phyloP scores from a whole-genome alignment of 2,329 filamentous ascomycete species.

The Penicillium sp. region DNA sequence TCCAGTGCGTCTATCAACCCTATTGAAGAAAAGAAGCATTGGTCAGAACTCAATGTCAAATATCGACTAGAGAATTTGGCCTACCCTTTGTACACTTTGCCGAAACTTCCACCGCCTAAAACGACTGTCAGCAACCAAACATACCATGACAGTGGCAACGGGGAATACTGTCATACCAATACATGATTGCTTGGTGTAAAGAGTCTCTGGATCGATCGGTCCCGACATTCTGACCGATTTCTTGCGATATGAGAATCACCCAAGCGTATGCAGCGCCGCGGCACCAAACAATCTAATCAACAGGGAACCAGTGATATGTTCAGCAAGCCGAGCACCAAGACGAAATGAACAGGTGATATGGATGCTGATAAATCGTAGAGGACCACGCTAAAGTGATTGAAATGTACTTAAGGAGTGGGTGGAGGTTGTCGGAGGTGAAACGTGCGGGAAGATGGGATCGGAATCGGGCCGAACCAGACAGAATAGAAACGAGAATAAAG shows the following conservation, averaged over 20 bases:
- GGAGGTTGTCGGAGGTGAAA: no score
- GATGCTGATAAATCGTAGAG: no score
- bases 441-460: no score
- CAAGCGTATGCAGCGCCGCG: not conserved
- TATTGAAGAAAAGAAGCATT: conserved; percentile 37
- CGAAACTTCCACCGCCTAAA: conserved; percentile 91
- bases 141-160: not conserved
- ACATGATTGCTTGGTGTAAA: conserved; percentile 92
- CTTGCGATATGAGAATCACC: not conserved
- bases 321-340: not conserved
- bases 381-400: no score
- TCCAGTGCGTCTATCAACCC: conserved; percentile 89
- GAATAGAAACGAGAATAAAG: no score
- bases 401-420: no score
- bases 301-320: not conserved
- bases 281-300: not conserved
- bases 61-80: conserved; percentile 23
- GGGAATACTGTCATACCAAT: conserved; percentile 65
- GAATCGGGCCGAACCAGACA: no score
- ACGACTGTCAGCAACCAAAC: not conserved
- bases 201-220: conserved; percentile 78
- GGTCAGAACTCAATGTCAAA: not conserved
- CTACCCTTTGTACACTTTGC: conserved; percentile 97
- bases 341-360: no score
- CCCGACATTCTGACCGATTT: conserved; percentile 48